Evolutionary conservation across 768 basidiomycete species (phyloP).

Genomic region (Lactarius psammicola): DNA sequence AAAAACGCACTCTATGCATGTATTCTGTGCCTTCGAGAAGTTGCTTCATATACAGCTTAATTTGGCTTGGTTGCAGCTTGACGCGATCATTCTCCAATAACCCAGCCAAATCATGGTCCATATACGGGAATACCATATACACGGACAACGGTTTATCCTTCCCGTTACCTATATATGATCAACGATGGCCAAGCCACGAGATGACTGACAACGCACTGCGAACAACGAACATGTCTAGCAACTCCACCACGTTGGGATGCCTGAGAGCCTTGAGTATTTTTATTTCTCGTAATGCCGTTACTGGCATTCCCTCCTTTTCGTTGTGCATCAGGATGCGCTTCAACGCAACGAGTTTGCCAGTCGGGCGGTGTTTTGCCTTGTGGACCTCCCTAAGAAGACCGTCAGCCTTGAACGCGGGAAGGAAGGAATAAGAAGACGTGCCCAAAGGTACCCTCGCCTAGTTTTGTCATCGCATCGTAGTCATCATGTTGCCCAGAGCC

Average conservation of each 20-base stretch:
- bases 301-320: constrained; percentile 95
- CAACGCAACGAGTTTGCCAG: constrained; percentile 70
- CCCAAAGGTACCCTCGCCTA: constrained; percentile 98
- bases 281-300: constrained; percentile 95
- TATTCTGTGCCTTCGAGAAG: constrained; percentile 95
- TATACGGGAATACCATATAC: constrained; percentile 99
- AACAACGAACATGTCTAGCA: constrained; percentile 91
- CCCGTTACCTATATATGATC: constrained; percentile 49
- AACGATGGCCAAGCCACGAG: constrained; percentile 9
- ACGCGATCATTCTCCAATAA: constrained; percentile 89
- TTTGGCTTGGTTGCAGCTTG: constrained; percentile 75
- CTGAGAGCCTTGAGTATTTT: constrained; percentile 89
- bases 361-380: constrained; percentile 69
- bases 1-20: constrained; percentile 80
- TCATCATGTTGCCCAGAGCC: constrained; percentile 72
- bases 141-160: constrained; percentile 73
- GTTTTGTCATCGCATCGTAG: constrained; percentile 79
- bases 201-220: constrained; percentile 51
- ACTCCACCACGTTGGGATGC: constrained; percentile 82
- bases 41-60: constrained; percentile 96
- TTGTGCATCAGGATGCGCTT: constrained; percentile 97
- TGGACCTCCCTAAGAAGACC: constrained; percentile 71
- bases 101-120: constrained; percentile 98
- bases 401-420: not conserved
- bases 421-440: constrained; percentile 17